Evolutionary conservation across 2,329 filamentous ascomycete genomes (phyloP).

Genomic region (Claviceps sp.): DNA sequence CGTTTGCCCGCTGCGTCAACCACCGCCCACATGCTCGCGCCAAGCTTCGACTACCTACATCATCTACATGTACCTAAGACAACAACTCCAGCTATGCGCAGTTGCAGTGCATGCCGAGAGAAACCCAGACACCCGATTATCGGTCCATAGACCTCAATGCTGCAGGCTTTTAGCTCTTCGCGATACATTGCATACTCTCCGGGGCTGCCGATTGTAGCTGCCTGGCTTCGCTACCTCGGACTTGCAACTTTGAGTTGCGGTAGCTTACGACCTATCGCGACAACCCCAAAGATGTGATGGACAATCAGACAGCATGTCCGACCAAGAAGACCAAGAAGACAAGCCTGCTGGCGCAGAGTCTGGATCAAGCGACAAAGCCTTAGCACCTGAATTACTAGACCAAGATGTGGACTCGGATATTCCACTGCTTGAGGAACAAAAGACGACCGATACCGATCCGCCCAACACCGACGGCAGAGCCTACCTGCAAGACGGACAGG

Average conservation of each 20-base stretch:
- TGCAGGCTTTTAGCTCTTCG: background rate
- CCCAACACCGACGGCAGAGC: slow-evolving; percentile 20
- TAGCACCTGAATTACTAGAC: slow-evolving; percentile 16
- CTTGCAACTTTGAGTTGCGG: background rate
- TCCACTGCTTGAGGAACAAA: slow-evolving; percentile 4
- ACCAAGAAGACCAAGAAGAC: slow-evolving; percentile 34
- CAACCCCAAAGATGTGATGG: slow-evolving; percentile 21
- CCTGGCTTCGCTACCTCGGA: background rate
- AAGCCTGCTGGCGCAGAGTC: slow-evolving; percentile 26
- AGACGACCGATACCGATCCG: background rate
- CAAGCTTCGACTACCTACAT: too few species aligned
- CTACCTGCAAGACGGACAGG: slow-evolving; percentile 27
- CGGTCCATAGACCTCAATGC: background rate
- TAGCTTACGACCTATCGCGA: background rate
- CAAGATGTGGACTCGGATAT: slow-evolving; percentile 10
- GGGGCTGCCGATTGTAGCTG: background rate
- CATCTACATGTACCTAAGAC: background rate
- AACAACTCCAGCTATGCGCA: background rate
- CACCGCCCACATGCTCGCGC: too few species aligned
- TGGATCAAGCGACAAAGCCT: slow-evolving; percentile 29
- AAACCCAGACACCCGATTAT: background rate
- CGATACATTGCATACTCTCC: background rate
- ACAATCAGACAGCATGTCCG: slow-evolving; percentile 30
- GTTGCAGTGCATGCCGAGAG: background rate
- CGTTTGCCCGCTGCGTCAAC: too few species aligned